phyloP scores from a whole-genome alignment of 2,329 filamentous ascomycete genomes.

The Pseudogymnoascus pannorum region DNA sequence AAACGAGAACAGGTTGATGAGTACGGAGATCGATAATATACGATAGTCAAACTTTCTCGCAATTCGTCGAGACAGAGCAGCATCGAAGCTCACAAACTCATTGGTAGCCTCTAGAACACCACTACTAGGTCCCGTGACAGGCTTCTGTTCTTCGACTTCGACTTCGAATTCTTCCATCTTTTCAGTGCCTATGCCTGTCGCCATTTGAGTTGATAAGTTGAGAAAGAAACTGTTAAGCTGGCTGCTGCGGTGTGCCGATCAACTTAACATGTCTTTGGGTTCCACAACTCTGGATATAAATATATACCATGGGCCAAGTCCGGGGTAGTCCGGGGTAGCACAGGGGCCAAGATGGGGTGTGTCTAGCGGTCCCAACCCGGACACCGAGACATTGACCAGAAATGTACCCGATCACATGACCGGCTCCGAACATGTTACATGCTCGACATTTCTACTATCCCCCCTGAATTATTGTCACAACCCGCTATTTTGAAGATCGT shows the following conservation, averaged over 20 bases:
- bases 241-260: background rate
- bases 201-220: background rate
- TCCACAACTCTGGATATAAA: background rate
- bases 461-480: no score
- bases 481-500: no score
- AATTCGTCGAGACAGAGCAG: background rate
- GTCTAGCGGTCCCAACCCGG: background rate
- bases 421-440: background rate
- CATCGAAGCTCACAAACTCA: slow-evolving; percentile 2
- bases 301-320: background rate
- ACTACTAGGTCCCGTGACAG: background rate
- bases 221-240: background rate
- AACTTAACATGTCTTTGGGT: background rate
- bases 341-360: background rate
- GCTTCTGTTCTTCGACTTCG: background rate
- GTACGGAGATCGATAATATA: slow-evolving; percentile 51
- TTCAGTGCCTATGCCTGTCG: background rate
- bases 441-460: no score
- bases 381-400: background rate
- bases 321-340: background rate
- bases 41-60: slow-evolving; percentile 46
- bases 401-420: background rate
- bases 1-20: slow-evolving; percentile 32
- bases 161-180: background rate
- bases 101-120: background rate